phyloP scores from a whole-genome alignment of 305 asterid genomes.

The Fraxinus latifolia region DNA sequence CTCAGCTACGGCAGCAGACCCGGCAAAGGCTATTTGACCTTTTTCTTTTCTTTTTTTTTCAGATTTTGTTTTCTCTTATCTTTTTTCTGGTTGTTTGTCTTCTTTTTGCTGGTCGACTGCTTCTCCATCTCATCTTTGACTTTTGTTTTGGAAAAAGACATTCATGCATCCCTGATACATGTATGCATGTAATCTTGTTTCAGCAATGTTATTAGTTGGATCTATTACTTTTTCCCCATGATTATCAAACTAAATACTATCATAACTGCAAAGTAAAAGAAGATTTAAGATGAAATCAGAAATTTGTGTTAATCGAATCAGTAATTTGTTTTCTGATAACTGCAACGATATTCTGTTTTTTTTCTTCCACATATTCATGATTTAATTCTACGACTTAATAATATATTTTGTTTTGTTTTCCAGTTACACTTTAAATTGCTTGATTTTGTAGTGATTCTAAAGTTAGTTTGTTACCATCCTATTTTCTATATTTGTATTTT shows the following conservation, averaged over 20 bases:
- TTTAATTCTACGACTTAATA: background rate
- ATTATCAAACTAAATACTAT: background rate
- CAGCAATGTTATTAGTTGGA: background rate
- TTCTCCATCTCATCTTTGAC: background rate
- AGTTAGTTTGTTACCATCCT: background rate
- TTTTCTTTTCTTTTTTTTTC: background rate
- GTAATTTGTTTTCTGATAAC: background rate
- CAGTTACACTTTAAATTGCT: background rate
- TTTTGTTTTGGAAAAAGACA: background rate
- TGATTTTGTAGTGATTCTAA: background rate
- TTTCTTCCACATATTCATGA: background rate
- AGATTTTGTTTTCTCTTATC: background rate
- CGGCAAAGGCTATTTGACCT: background rate
- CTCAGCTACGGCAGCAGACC: background rate
- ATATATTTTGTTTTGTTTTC: background rate
- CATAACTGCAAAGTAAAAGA: background rate
- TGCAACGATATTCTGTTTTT: background rate
- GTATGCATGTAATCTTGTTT: background rate
- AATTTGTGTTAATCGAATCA: background rate
- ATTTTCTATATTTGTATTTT: background rate
- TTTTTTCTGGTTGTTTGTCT: background rate
- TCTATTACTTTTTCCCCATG: background rate
- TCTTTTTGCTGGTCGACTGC: background rate
- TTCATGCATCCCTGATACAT: background rate
- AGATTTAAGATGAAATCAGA: background rate